A percentile compares a stretch with the other conserved stretches of the same genome.
These are phyloP conservation scores for Neurospora sp. DNA, from an alignment of 495 filamentous ascomycete genomes.

Conservation along the genomic window DNA sequence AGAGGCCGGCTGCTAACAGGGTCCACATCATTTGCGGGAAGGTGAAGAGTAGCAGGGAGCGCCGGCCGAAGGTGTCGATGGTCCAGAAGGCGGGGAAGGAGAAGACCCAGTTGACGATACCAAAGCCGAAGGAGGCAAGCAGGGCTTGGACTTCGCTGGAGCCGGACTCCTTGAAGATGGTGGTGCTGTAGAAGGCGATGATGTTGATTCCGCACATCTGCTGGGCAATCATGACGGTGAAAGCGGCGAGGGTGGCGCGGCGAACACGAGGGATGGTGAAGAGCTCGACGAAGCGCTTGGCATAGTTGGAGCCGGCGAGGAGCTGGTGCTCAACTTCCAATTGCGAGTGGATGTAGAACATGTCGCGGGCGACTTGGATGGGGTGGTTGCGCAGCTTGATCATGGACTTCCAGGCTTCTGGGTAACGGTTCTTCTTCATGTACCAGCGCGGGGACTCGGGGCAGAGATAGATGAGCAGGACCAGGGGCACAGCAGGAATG, in stretches of 20 bases:
- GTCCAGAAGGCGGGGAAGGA: constrained; percentile 74
- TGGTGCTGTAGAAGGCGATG: constrained; percentile 77
- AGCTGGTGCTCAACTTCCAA: constrained; percentile 31
- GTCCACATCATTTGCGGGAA: constrained; percentile 82
- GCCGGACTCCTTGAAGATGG: constrained; percentile 58
- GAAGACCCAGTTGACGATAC: constrained; percentile 74
- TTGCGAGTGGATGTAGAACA: constrained; percentile 63
- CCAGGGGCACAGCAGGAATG: constrained; percentile 60
- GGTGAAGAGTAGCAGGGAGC: constrained; percentile 68
- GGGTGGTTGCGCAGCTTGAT: constrained; percentile 49
- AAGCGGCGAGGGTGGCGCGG: constrained; percentile 49
- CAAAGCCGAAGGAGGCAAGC: constrained; percentile 68
- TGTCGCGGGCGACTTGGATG: constrained; percentile 64
- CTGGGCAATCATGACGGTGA: constrained; percentile 66
- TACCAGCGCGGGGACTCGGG: constrained; percentile 61
- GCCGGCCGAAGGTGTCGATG: constrained; percentile 77
- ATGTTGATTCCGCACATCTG: constrained; percentile 86
- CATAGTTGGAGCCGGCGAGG: constrained; percentile 29
- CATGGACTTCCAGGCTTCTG: constrained; percentile 54
- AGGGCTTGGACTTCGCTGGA: constrained; percentile 48
- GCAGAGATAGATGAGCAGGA: constrained; percentile 58
- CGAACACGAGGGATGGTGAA: constrained; percentile 52
- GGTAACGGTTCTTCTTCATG: constrained; percentile 52
- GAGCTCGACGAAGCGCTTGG: constrained; percentile 44
- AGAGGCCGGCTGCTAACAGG: constrained; percentile 60